Conservation (phyloP, 805 yeast genomes). For the Starmerella vaccinii region DNA sequence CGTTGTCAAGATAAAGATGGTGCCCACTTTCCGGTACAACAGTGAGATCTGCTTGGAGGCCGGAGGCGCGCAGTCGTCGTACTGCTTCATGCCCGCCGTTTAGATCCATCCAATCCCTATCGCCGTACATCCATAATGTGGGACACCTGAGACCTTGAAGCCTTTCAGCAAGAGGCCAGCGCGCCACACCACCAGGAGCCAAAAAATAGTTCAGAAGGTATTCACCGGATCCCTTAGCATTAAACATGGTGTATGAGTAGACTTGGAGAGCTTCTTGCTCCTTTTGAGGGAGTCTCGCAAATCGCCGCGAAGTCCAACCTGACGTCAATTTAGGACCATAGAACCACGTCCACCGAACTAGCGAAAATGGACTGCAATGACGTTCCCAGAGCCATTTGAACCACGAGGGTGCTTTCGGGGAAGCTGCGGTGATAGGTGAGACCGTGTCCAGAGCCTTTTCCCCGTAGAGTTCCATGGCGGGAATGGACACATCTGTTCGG, state of each 20-base stretch:
- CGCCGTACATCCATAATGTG: constrained; percentile 79
- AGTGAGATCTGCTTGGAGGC: constrained; percentile 27
- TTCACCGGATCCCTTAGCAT: constrained; percentile 84
- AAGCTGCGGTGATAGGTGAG: constrained; percentile 10
- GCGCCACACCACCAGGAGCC: constrained; percentile 85
- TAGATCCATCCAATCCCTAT: constrained; percentile 57
- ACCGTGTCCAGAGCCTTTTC: background rate
- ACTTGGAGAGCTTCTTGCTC: constrained; percentile 54
- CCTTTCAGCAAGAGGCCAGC: constrained; percentile 54
- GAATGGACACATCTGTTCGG: constrained; percentile 34
- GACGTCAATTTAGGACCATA: constrained; percentile 77
- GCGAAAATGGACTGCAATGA: constrained; percentile 73
- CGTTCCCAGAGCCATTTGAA: constrained; percentile 74
- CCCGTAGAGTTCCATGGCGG: constrained; percentile 20
- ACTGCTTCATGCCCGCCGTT: constrained; percentile 34
- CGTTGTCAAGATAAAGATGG: constrained; percentile 60
- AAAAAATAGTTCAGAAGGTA: constrained; percentile 73
- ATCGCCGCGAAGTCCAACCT: constrained; percentile 81
- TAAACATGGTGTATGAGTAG: constrained; percentile 77
- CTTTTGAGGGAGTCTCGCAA: constrained; percentile 42
- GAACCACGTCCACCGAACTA: constrained; percentile 69
- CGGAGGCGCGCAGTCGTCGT: constrained; percentile 21
- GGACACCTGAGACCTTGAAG: constrained; percentile 44
- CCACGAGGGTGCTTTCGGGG: constrained; percentile 39
- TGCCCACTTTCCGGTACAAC: constrained; percentile 53